Evolutionary conservation across 2,329 filamentous ascomycete genomes (phyloP).

Genomic region (Epichloe baconii): DNA sequence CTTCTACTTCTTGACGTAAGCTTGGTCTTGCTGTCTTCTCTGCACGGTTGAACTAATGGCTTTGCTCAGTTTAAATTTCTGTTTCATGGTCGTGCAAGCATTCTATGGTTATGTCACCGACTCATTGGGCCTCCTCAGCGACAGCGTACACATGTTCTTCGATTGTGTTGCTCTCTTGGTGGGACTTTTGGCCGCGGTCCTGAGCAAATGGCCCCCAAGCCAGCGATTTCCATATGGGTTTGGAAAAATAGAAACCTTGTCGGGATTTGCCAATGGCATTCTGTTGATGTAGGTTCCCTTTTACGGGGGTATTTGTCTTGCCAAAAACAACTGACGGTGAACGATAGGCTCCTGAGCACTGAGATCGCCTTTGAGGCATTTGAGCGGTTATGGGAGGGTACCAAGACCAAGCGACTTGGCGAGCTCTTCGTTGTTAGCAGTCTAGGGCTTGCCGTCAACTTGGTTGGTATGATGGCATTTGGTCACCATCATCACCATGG

Average conservation of each 20-base stretch:
- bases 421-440: conserved; percentile 85
- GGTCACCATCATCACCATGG: conserved; percentile 46
- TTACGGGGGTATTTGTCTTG: not conserved
- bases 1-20: conserved; percentile 90
- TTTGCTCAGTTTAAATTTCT: conserved; percentile 64
- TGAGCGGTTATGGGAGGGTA: conserved; percentile 73
- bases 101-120: conserved; percentile 91
- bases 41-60: not conserved
- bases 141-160: conserved; percentile 99
- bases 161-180: conserved; percentile 89
- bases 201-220: conserved; percentile 93
- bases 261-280: conserved; percentile 91
- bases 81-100: conserved; percentile 88
- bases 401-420: conserved; percentile 67
- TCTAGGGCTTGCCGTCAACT: conserved; percentile 75
- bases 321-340: not conserved
- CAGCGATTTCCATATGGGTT: conserved; percentile 86
- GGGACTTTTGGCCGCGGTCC: conserved; percentile 79
- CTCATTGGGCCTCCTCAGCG: conserved; percentile 85
- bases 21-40: not conserved
- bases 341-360: conserved; percentile 66
- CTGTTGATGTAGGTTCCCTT: conserved; percentile 60
- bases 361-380: conserved; percentile 94
- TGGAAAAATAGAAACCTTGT: conserved; percentile 91
- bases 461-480: conserved; percentile 84